Evolutionary conservation across 148 eudicot genomes (phyloP).

Genomic region (Fallopia convolvulus): DNA sequence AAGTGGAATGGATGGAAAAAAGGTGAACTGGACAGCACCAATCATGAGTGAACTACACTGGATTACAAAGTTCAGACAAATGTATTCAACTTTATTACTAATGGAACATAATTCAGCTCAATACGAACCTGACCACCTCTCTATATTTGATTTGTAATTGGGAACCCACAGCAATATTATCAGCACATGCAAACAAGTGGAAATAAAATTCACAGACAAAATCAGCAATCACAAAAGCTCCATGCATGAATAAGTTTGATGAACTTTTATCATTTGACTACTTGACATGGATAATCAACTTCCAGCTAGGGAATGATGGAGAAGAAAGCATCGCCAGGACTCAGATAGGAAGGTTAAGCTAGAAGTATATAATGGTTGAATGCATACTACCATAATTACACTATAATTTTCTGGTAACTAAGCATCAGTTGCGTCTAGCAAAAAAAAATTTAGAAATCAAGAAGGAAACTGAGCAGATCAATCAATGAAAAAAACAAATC

Average conservation of each 20-base stretch:
- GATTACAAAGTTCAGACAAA: constrained; percentile 3
- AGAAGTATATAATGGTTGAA: not conserved
- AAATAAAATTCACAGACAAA: not conserved
- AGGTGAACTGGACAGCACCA: not conserved
- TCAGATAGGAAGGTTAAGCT: not conserved
- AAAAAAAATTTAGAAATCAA: not conserved
- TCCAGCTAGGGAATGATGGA: not conserved
- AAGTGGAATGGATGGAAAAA: not conserved
- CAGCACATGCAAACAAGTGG: not conserved
- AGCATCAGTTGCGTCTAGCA: not conserved
- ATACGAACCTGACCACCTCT: not conserved
- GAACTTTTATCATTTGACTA: not conserved
- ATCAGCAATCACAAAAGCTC: not conserved
- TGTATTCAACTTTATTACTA: not conserved
- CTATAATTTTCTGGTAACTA: not conserved
- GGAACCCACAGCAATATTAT: not conserved
- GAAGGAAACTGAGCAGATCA: not conserved
- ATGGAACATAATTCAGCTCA: not conserved
- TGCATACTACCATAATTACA: not conserved
- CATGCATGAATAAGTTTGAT: not conserved
- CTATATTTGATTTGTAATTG: not conserved
- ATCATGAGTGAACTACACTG: not conserved
- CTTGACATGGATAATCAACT: constrained; percentile 2
- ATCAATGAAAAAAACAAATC: not conserved
- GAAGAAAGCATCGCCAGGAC: not conserved